Conservation (phyloP, 768 basidiomycete genomes). For the Rhodocollybia butyracea region DNA sequence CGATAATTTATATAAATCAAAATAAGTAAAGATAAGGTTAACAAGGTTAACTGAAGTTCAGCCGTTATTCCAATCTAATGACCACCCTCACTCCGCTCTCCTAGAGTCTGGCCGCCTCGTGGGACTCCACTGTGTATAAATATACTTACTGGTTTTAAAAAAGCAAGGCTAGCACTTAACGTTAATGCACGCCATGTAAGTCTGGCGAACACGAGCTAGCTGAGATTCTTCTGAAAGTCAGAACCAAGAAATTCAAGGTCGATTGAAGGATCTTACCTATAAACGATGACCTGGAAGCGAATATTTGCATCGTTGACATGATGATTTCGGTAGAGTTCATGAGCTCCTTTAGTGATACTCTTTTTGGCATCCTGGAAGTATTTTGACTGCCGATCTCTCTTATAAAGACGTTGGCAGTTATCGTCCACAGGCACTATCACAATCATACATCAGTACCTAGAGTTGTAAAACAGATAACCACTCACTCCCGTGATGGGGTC, state of each 20-base stretch:
- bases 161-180: background rate
- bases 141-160: background rate
- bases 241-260: background rate
- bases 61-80: no score
- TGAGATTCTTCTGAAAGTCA: background rate
- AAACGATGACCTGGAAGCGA: conserved; percentile 3
- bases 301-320: conserved; percentile 1
- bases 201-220: background rate
- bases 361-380: background rate
- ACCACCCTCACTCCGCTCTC: no score
- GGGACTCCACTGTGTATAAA: background rate
- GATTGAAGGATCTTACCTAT: background rate
- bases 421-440: conserved; percentile 2
- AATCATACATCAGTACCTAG: background rate
- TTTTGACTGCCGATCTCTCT: background rate
- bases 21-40: no score
- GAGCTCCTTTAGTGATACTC: background rate
- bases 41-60: no score
- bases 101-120: no score
- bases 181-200: background rate
- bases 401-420: background rate
- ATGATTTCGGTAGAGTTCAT: background rate
- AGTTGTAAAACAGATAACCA: background rate
- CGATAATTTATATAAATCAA: no score
- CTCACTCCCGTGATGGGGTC: conserved; percentile 17